Evolutionary conservation across 495 filamentous ascomycete species (phyloP).

Genomic region (Penicillium atrosanguineum): DNA sequence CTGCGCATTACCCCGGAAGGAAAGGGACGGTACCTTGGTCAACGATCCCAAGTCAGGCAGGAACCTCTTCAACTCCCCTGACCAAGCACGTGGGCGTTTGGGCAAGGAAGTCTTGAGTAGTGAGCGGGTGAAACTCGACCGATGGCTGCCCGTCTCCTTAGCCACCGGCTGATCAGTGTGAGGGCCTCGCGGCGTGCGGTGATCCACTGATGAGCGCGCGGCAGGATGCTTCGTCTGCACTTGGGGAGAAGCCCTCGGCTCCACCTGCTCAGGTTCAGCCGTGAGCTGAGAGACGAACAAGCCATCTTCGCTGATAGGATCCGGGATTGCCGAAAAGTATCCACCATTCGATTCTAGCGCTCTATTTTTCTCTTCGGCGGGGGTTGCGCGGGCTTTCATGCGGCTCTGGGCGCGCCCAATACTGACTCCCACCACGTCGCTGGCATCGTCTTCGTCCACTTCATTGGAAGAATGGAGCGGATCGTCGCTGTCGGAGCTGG

Average conservation of each 20-base stretch:
- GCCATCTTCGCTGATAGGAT: conserved; percentile 25
- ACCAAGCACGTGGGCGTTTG: conserved; percentile 40
- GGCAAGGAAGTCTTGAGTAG: conserved; percentile 39
- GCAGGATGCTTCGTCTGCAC: conserved; percentile 6
- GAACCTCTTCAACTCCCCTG: conserved; percentile 42
- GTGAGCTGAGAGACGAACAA: conserved; percentile 34
- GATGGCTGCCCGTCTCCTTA: conserved; percentile 15
- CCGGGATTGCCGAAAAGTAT: conserved; percentile 49
- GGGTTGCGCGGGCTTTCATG: conserved; percentile 67
- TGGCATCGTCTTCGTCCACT: conserved; percentile 41
- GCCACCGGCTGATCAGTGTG: conserved; percentile 15
- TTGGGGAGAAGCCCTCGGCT: conserved; percentile 1
- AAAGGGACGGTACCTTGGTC: conserved; percentile 48
- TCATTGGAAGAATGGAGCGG: conserved; percentile 13
- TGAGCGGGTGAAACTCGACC: conserved; percentile 40
- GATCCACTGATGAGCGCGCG: conserved; percentile 5
- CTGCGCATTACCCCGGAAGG: conserved; percentile 32
- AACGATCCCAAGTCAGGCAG: conserved; percentile 44
- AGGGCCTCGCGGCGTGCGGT: conserved; percentile 11
- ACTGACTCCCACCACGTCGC: conserved; percentile 73
- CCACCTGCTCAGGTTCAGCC: conserved; percentile 33
- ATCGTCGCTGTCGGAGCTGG: conserved; percentile 43
- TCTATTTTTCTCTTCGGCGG: conserved; percentile 71
- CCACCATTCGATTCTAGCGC: conserved; percentile 58
- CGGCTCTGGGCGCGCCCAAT: conserved; percentile 70